Conservation (phyloP, 1,139 yeast species). For the Debaryomyces psychrophilus region DNA sequence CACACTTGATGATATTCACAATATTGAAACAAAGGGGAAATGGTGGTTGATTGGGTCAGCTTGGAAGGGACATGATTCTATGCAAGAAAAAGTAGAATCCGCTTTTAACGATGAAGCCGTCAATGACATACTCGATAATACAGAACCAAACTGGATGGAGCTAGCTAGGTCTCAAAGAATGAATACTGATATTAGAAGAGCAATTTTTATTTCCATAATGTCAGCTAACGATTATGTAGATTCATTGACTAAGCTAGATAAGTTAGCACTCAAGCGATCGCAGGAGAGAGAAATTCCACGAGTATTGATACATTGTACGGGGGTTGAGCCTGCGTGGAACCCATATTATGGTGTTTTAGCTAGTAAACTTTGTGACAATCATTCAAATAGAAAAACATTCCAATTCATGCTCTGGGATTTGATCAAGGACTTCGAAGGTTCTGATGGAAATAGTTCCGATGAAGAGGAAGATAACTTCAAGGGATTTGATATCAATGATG, state of each 20-base stretch:
- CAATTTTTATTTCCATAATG: constrained; percentile 91
- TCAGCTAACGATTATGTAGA: constrained; percentile 92
- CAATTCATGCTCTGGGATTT: constrained; percentile 92
- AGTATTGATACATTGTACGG: constrained; percentile 82
- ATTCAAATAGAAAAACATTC: constrained; percentile 75
- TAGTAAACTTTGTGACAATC: constrained; percentile 68
- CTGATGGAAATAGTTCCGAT: constrained; percentile 42
- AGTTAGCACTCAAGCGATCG: constrained; percentile 73
- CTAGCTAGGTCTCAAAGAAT: constrained; percentile 84
- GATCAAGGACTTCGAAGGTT: constrained; percentile 67
- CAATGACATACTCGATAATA: constrained; percentile 61
- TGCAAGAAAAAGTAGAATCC: constrained; percentile 26
- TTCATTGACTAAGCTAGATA: constrained; percentile 80
- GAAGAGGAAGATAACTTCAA: constrained; percentile 41
- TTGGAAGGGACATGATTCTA: constrained; percentile 68
- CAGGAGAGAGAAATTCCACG: constrained; percentile 89
- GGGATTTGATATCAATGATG: constrained; percentile 33
- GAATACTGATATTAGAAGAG: constrained; percentile 94
- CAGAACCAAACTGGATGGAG: constrained; percentile 87
- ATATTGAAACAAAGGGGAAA: constrained; percentile 78
- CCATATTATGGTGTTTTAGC: constrained; percentile 90
- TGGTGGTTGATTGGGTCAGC: constrained; percentile 99
- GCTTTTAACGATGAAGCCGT: constrained; percentile 39
- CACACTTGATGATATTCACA: constrained; percentile 76
- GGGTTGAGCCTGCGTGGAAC: constrained; percentile 81